A percentile compares a stretch with the other conserved stretches of the same genome.
Evolutionary conservation across 1,284 basidiomycete species (phyloP).

Genomic region (Papiliotrema fonsecae): DNA sequence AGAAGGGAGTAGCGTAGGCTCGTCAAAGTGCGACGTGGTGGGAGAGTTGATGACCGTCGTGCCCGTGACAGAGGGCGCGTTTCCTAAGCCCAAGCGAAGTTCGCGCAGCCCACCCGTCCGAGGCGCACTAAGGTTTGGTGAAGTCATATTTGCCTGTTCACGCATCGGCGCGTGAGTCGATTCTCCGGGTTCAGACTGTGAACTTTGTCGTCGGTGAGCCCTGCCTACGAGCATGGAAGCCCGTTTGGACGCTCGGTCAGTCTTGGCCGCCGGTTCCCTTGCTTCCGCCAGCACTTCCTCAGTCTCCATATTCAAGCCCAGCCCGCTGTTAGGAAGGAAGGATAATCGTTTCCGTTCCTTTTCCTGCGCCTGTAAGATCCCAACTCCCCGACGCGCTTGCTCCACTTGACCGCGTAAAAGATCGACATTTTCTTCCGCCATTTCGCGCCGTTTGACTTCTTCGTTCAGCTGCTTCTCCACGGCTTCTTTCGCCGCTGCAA

Average conservation of each 20-base stretch:
- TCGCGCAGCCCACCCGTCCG: constrained; percentile 32
- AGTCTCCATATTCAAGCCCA: constrained; percentile 6
- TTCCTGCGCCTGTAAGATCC: constrained; percentile 71
- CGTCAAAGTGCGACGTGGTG: constrained; percentile 7
- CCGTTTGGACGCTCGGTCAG: constrained; percentile 10
- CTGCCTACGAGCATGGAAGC: constrained; percentile 7
- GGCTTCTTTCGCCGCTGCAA: constrained; percentile 38
- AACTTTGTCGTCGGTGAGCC: constrained; percentile 6
- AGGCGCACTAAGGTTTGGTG: constrained; percentile 6
- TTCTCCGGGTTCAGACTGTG: constrained; percentile 9
- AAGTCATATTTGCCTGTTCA: background rate
- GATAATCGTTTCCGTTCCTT: constrained; percentile 61
- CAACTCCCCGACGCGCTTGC: constrained; percentile 79
- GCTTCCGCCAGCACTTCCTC: constrained; percentile 2
- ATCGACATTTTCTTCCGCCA: constrained; percentile 74
- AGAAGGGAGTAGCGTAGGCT: background rate
- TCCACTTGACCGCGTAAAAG: constrained; percentile 82
- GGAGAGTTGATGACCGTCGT: background rate
- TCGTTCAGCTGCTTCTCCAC: constrained; percentile 60
- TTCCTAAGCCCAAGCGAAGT: constrained; percentile 26
- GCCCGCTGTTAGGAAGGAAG: constrained; percentile 12
- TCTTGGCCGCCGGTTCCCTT: background rate
- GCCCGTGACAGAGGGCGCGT: constrained; percentile 4
- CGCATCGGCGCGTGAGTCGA: background rate
- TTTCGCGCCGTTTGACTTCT: constrained; percentile 59